Evolutionary conservation across 208 protist species (phyloP).

Genomic region (Crithidia expoeki): DNA sequence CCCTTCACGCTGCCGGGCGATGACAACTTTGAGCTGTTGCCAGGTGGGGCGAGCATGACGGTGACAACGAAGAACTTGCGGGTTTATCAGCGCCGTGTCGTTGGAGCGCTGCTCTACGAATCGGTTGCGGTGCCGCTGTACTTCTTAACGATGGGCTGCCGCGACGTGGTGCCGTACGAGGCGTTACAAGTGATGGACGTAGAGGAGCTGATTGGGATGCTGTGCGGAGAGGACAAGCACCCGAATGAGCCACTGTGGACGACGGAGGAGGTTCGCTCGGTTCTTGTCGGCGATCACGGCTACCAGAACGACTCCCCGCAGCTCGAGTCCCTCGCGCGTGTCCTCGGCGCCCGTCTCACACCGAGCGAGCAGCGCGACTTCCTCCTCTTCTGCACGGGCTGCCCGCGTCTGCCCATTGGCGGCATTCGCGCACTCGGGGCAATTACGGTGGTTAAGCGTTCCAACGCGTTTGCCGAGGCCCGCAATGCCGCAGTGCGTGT

Average conservation of each 20-base stretch:
- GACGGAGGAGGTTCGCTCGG: constrained; percentile 63
- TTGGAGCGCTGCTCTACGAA: constrained; percentile 74
- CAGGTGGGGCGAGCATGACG: constrained; percentile 44
- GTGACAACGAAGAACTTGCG: constrained; percentile 62
- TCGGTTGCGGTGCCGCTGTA: constrained; percentile 66
- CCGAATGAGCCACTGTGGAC: constrained; percentile 79
- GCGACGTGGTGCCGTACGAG: constrained; percentile 76
- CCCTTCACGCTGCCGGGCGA: constrained; percentile 86
- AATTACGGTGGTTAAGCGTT: constrained; percentile 89
- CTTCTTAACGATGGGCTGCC: constrained; percentile 70
- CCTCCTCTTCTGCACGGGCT: constrained; percentile 91
- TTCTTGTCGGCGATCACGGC: constrained; percentile 89
- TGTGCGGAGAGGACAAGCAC: constrained; percentile 60
- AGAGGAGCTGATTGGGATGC: constrained; percentile 61
- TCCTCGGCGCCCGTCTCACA: constrained; percentile 70
- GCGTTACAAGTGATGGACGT: constrained; percentile 61
- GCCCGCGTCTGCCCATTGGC: constrained; percentile 82
- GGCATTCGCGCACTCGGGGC: constrained; percentile 82
- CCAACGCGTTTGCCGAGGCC: constrained; percentile 55
- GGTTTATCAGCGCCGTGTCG: constrained; percentile 64
- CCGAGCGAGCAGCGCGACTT: constrained; percentile 86
- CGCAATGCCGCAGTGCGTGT: constrained; percentile 21
- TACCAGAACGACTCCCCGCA: constrained; percentile 87
- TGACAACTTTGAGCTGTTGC: constrained; percentile 66
- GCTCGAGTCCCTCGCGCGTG: constrained; percentile 70